phyloP scores from a whole-genome alignment of 805 yeast genomes.

The Ogataea henricii region DNA sequence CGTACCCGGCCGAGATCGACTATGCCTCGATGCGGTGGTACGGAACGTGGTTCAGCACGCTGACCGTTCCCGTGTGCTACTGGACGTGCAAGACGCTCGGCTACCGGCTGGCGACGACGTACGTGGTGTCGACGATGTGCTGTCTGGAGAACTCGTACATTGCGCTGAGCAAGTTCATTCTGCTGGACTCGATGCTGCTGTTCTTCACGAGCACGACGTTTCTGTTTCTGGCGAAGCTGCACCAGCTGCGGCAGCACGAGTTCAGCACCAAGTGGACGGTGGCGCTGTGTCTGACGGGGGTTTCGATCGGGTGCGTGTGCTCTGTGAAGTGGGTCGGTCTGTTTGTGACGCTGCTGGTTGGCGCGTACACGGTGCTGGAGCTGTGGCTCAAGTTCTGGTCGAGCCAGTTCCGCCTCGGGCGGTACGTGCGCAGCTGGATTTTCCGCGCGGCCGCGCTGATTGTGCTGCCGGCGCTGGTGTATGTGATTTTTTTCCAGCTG shows the following conservation, averaged over 20 bases:
- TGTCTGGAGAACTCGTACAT: constrained; percentile 69
- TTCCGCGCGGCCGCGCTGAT: constrained; percentile 68
- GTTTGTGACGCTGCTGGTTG: constrained; percentile 85
- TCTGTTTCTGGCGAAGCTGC: constrained; percentile 57
- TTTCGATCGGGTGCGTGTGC: constrained; percentile 79
- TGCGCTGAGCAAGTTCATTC: constrained; percentile 70
- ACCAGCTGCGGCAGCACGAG: constrained; percentile 45
- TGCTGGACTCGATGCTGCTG: constrained; percentile 73
- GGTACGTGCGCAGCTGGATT: constrained; percentile 67
- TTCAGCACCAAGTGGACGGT: constrained; percentile 43
- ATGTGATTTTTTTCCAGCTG: constrained; percentile 70
- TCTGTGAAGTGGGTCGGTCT: constrained; percentile 87
- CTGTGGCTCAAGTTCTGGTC: constrained; percentile 90
- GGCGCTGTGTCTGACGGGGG: constrained; percentile 65
- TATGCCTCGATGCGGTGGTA: constrained; percentile 68
- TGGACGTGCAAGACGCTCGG: constrained; percentile 65
- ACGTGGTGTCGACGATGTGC: constrained; percentile 63
- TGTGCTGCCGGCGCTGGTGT: constrained; percentile 68
- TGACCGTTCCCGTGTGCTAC: constrained; percentile 71
- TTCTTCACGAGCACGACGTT: constrained; percentile 76
- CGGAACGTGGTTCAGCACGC: constrained; percentile 66
- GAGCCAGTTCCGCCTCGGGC: constrained; percentile 47
- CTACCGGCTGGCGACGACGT: constrained; percentile 50
- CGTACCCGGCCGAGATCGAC: constrained; percentile 63
- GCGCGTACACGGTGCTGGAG: constrained; percentile 84